Evolutionary conservation across 495 filamentous ascomycete species (phyloP), one percentile per base, ranked within the genome.

Genomic region (Podospora fimiseda): DNA sequence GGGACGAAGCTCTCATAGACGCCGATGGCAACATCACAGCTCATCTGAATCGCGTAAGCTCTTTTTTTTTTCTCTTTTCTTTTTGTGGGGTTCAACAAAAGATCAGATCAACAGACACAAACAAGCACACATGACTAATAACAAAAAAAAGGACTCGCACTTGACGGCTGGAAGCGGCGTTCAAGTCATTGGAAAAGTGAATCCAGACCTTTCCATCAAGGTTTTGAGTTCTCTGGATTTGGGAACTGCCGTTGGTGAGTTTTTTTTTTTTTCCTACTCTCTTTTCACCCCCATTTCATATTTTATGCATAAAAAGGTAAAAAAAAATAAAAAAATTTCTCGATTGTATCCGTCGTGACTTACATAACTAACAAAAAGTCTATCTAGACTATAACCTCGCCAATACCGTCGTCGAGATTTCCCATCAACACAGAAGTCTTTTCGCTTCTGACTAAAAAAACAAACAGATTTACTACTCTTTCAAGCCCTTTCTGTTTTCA

Each of bases 111-210:
- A 44, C 42, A 23, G 13, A 44, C 8, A 44, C 42, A 44, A 44
- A 44, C 42, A 44, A 19, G 23, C 8, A 22, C 18, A 33, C 27
- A 33, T 6, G 11, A 33, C 27, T 11, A 33, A 33, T 6, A 33
- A 33, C 27, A 33, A 33, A 37, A 6, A 11, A 19, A 39, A 90
- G 78, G 91, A 96, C 56, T 79, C 80, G 27, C 88, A 95, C 66
- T 71, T 97, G 37, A 75, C 80, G 46, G 76, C 88, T 64, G 85
- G 87, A 47, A 89, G 88, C 66, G 80, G 87, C 41, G 84, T 87
- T 15, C 94, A 98, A 71, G 71, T 98, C 53, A 85, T 97, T 39
- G 94, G 90, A 48, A 96, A 93, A 70, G 91, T 98, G 50, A 84
- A 90, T 57, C 74, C 75, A 58, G 90, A 94, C 60, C 70, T 93